Base-by-base conservation (phyloP, 306 rosid genomes). In the Lathyrus oleraceus region DNA sequence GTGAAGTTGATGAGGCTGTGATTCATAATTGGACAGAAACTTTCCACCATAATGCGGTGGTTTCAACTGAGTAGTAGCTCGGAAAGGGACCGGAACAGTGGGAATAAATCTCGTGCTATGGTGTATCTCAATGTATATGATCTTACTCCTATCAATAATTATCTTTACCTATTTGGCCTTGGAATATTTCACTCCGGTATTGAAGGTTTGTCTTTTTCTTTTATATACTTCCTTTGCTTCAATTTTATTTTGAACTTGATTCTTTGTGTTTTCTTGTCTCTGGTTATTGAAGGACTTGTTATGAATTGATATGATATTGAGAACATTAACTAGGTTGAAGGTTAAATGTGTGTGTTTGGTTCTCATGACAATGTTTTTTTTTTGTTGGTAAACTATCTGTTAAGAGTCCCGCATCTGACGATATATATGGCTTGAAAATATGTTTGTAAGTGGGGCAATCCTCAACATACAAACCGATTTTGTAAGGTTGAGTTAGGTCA, bases 181-280 rank as follows among this genome's bases (percentile, higher is more conserved):
- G 97, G 99, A 58, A 60, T 89, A 71, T 95, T 82, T 75, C 99
- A 95, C 79, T 95, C 99, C 0, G 97, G 97, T n/a, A 89, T 95
- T 23, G 89, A 95, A 86, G 99, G 99, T 91, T 40, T 7, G 56
- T 61, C 23, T 8, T 3, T 1, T 2, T 28, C 21, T 62, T 43
- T 61, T 16, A 48, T 42, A 42, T 10, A 43, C 21, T 28, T 44
- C 4, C 30, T 27, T 27, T 27, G 30, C 30, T 27, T 27, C 30
- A 27, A 27, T 27, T 27, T 32, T 32, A 8, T 32, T 32, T 32
- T 32, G 1, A 32, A 32, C 38, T 6, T 42, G 38, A 40, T 43
- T 27, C 32, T 58, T 14, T 52, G 19, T 71, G 15, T 42, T 42
- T 51, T 23, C 61, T 70, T 70, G 60, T 71, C 39, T 39, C 47